Conservation (phyloP, 176 grass and related monocot species). For the Puya raimondii region DNA sequence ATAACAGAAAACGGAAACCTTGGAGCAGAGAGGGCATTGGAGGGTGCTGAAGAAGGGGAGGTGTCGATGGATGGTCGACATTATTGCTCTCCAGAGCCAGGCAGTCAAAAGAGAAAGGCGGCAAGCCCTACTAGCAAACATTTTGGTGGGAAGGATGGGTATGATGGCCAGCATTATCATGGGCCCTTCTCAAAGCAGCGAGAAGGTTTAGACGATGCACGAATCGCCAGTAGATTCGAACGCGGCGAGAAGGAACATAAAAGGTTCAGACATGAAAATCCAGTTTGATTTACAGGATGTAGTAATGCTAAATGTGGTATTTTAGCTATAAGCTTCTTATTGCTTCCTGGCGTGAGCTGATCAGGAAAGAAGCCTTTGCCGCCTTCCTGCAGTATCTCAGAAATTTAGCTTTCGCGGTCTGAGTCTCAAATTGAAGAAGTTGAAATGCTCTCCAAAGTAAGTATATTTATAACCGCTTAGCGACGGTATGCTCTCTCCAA, state of each 20-base stretch:
- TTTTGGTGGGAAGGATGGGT: slow-evolving; percentile 4
- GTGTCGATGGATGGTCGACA: slow-evolving; percentile 53
- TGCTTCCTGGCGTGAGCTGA: neutral
- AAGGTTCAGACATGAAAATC: slow-evolving; percentile 22
- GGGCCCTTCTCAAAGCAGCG: neutral
- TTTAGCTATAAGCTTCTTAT: neutral
- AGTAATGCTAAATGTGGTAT: neutral
- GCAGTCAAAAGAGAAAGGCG: slow-evolving; percentile 37
- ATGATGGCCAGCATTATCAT: slow-evolving; percentile 20
- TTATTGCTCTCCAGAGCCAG: slow-evolving; percentile 17
- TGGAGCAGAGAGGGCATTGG: slow-evolving; percentile 2
- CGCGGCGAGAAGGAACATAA: slow-evolving; percentile 37
- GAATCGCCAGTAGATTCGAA: neutral
- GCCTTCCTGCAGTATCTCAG: too few relatives aligned
- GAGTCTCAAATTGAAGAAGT: too few relatives aligned
- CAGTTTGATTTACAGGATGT: neutral
- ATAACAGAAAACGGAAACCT: neutral
- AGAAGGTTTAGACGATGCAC: neutral
- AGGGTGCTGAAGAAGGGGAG: slow-evolving; percentile 47
- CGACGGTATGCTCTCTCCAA: neutral
- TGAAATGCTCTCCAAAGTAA: too few relatives aligned
- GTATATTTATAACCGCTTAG: too few relatives aligned
- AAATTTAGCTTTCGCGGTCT: too few relatives aligned
- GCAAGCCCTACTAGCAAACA: neutral
- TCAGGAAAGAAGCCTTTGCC: too few relatives aligned